Conservation (phyloP, 495 filamentous ascomycete species). For the Annulohypoxylon nitens region DNA sequence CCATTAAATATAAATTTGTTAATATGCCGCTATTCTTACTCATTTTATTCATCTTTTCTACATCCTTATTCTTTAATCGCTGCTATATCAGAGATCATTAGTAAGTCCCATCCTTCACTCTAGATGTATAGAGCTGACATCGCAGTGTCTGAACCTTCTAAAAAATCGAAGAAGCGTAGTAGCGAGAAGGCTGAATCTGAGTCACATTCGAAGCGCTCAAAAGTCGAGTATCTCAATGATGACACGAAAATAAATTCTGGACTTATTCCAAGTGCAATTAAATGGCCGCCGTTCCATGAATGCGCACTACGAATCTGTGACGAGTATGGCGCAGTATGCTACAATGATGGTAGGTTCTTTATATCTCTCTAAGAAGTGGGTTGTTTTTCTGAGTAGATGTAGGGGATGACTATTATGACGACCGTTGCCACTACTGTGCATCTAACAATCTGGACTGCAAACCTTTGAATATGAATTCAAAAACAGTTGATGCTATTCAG, state of each 20-base stretch:
- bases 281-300: neutral
- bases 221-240: neutral
- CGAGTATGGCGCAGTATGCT: neutral
- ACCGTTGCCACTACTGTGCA: neutral
- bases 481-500: neutral
- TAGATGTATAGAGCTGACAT: neutral
- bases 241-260: neutral
- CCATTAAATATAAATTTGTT: too few relatives aligned
- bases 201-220: neutral
- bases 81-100: neutral
- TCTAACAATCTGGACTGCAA: neutral
- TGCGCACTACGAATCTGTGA: neutral
- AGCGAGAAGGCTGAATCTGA: neutral
- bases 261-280: neutral
- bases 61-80: neutral
- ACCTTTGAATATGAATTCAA: neutral
- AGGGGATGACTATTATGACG: neutral
- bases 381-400: neutral
- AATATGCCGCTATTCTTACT: neutral
- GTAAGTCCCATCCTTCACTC: neutral
- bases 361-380: neutral
- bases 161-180: neutral
- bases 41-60: neutral
- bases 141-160: neutral
- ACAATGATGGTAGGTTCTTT: neutral